Evolutionary conservation across 169 alveolate species (phyloP).

Genomic region (Theileria orientalis): DNA sequence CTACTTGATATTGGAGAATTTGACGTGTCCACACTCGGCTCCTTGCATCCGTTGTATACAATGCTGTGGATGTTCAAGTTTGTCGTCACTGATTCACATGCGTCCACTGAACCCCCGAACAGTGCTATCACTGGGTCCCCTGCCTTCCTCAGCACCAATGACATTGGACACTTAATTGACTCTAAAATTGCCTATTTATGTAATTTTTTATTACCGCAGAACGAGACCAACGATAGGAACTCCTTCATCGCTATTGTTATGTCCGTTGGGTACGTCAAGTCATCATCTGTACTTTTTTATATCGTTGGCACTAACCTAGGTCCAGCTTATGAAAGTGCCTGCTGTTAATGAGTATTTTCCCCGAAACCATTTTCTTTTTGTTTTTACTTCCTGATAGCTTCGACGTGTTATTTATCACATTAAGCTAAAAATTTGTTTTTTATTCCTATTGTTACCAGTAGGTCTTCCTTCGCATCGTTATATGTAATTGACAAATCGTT

Average conservation of each 20-base stretch:
- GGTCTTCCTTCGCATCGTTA: conserved; percentile 20
- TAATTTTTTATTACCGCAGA: too few relatives aligned
- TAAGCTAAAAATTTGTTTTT: not conserved
- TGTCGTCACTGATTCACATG: conserved; percentile 26
- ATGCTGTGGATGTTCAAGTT: conserved; percentile 44
- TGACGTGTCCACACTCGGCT: not conserved
- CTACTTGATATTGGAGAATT: not conserved
- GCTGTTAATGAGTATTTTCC: conserved; percentile 51
- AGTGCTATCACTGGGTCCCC: conserved; percentile 63
- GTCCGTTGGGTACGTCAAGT: conserved; percentile 29
- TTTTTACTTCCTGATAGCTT: not conserved
- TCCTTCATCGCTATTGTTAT: conserved; percentile 48
- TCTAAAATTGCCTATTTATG: conserved; percentile 1
- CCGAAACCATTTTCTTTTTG: conserved; percentile 35
- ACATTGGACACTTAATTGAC: conserved; percentile 50
- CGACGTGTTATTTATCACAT: conserved; percentile 27
- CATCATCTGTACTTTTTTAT: conserved; percentile 24
- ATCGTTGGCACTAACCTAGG: conserved; percentile 22
- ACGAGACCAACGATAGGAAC: conserved; percentile 41
- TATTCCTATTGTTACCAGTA: conserved; percentile 5
- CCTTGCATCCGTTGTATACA: conserved; percentile 18
- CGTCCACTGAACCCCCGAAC: conserved; percentile 60
- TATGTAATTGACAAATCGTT: conserved; percentile 49
- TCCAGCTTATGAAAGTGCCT: conserved; percentile 39
- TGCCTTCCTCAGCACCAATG: conserved; percentile 31